Conservation (phyloP, 129 eudicot genomes). For the Mikania micrantha region DNA sequence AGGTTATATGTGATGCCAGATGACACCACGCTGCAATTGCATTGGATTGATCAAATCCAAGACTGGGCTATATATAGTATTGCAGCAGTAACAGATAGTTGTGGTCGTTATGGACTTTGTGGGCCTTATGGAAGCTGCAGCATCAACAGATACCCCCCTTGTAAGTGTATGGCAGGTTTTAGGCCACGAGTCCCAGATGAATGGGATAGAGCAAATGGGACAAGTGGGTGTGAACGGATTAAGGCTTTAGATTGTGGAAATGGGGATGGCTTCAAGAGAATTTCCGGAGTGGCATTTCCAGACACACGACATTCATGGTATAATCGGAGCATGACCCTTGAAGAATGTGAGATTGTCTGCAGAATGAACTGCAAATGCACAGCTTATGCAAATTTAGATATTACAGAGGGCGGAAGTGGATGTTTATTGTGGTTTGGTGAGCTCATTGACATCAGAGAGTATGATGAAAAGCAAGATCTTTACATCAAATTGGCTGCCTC, state of each 20-base stretch:
- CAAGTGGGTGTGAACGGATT: conserved; percentile 28
- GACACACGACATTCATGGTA: conserved; percentile 20
- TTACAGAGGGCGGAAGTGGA: conserved; percentile 24
- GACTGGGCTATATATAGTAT: conserved; percentile 12
- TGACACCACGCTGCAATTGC: conserved; percentile 9
- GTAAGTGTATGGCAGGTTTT: conserved; percentile 32
- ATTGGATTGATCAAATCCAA: conserved; percentile 17
- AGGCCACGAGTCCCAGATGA: conserved; percentile 5
- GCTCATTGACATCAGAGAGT: conserved; percentile 24
- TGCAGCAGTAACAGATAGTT: background rate
- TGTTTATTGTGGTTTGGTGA: conserved; percentile 40
- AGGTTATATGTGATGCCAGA: conserved; percentile 4
- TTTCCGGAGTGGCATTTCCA: conserved; percentile 22
- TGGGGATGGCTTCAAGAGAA: conserved; percentile 17
- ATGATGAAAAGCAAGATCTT: conserved; percentile 13
- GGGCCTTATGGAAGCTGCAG: conserved; percentile 35
- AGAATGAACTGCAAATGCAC: conserved; percentile 24
- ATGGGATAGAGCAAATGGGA: conserved; percentile 23
- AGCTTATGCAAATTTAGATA: conserved; percentile 14
- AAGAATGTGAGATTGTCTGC: conserved; percentile 29
- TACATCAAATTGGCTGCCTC: conserved; percentile 27
- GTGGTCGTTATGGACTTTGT: conserved; percentile 30
- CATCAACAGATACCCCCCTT: conserved; percentile 4
- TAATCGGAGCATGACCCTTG: conserved; percentile 29
- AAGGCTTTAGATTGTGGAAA: conserved; percentile 16